These are phyloP conservation scores for Panaeolus papilionaceus DNA, from an alignment of 768 basidiomycete species.

Conservation along the genomic window DNA sequence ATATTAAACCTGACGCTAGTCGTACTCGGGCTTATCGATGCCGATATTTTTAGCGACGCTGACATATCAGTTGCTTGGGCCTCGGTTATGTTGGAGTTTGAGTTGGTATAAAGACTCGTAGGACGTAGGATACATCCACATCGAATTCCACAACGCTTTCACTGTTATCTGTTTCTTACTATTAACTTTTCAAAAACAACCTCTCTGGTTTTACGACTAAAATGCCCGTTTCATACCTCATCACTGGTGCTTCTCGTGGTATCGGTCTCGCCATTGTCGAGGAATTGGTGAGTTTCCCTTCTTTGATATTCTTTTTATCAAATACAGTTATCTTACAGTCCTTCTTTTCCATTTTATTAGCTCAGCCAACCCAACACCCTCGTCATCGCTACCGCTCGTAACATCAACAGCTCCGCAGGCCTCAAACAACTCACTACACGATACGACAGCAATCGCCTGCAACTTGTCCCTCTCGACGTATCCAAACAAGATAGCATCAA, in stretches of 20 bases:
- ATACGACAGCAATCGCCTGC: slow-evolving; percentile 22
- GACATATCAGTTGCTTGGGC: not conserved
- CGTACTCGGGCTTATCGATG: not conserved
- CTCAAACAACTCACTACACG: slow-evolving; percentile 21
- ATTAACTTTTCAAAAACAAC: not conserved
- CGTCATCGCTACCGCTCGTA: slow-evolving; percentile 31
- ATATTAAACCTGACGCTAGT: not conserved
- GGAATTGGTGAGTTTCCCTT: slow-evolving; percentile 22
- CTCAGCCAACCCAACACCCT: slow-evolving; percentile 29
- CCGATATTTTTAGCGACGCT: too few relatives aligned
- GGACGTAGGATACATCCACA: not conserved
- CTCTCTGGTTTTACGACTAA: not conserved
- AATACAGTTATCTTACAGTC: not conserved
- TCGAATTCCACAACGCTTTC: not conserved
- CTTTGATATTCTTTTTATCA: not conserved
- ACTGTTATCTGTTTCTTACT: not conserved
- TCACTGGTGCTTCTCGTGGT: slow-evolving; percentile 33
- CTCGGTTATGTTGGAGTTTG: not conserved
- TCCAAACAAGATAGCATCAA: slow-evolving; percentile 23
- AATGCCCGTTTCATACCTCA: slow-evolving; percentile 32
- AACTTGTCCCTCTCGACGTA: slow-evolving; percentile 26
- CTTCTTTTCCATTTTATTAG: slow-evolving; percentile 14
- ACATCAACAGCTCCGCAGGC: slow-evolving; percentile 3
- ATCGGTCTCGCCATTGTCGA: slow-evolving; percentile 28
- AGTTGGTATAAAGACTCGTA: not conserved